Evolutionary conservation across 2,329 filamentous ascomycete genomes (phyloP).

Genomic region (Amphichorda felina): DNA sequence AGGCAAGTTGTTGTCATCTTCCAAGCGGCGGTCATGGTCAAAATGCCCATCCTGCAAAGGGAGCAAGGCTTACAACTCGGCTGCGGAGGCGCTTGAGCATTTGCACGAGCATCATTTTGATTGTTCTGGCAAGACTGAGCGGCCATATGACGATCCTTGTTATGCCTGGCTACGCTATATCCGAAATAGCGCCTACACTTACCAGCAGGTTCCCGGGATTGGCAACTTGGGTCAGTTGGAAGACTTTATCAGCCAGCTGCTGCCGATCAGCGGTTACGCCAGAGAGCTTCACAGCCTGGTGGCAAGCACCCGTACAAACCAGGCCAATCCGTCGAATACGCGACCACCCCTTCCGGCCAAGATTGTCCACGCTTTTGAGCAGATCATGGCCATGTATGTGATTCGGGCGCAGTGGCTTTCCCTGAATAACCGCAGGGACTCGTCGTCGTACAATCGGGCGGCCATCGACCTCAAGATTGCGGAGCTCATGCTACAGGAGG

Average conservation of each 20-base stretch:
- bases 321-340: neutral
- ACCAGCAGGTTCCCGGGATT: neutral
- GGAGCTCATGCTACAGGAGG: neutral
- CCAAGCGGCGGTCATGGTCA: neutral
- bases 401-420: constrained; percentile 6
- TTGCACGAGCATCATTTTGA: constrained; percentile 1
- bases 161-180: constrained; percentile 1
- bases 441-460: neutral
- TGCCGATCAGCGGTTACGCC: neutral
- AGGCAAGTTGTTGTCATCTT: neutral
- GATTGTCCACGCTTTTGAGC: constrained; percentile 8
- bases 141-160: constrained; percentile 1
- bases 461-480: neutral
- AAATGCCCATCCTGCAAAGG: neutral
- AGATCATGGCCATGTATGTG: constrained; percentile 6
- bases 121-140: neutral
- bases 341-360: constrained; percentile 7
- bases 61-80: neutral
- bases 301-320: neutral
- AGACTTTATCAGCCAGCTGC: neutral
- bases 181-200: no score
- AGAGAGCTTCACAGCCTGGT: constrained; percentile 6
- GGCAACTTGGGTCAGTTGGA: neutral
- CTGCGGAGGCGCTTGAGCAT: neutral
- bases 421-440: constrained; percentile 1